These are phyloP conservation scores for Quercus lobata DNA, from an alignment of 331 rosid genomes.

Conservation along the genomic window DNA sequence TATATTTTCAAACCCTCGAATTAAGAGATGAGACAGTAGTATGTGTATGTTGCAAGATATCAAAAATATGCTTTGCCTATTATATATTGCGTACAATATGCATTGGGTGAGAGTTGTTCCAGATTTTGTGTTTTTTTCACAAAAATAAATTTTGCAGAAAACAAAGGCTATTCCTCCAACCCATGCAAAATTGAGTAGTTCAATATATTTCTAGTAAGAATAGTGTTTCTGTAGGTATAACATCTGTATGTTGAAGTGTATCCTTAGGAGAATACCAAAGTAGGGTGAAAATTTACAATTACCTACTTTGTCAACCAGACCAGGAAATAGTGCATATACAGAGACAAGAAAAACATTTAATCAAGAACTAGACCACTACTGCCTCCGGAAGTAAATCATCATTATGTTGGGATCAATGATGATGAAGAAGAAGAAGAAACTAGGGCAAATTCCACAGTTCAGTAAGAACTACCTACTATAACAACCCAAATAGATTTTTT, in stretches of 20 bases:
- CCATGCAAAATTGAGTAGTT: background rate
- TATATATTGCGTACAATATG: background rate
- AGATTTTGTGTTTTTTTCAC: background rate
- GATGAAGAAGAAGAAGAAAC: too few species aligned
- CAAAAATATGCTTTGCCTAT: background rate
- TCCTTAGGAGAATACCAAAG: background rate
- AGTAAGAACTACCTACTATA: too few species aligned
- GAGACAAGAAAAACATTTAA: background rate
- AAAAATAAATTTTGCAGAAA: too few species aligned
- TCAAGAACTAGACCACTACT: background rate
- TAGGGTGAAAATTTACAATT: background rate
- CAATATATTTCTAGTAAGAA: background rate
- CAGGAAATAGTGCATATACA: background rate
- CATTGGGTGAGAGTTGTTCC: background rate
- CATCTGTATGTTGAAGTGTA: background rate
- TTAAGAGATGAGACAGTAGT: background rate
- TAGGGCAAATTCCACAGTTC: too few species aligned
- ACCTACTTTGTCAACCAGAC: background rate
- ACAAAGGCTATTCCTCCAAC: background rate
- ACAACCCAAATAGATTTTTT: too few species aligned
- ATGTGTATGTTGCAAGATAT: background rate
- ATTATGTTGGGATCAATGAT: background rate
- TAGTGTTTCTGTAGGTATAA: background rate
- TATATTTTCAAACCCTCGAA: background rate
- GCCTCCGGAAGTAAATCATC: background rate